Percentiles rank a stretch among this genome's conserved stretches.
phyloP scores from a whole-genome alignment of 2,329 filamentous ascomycete species.

The Fusarium goolgardi region DNA sequence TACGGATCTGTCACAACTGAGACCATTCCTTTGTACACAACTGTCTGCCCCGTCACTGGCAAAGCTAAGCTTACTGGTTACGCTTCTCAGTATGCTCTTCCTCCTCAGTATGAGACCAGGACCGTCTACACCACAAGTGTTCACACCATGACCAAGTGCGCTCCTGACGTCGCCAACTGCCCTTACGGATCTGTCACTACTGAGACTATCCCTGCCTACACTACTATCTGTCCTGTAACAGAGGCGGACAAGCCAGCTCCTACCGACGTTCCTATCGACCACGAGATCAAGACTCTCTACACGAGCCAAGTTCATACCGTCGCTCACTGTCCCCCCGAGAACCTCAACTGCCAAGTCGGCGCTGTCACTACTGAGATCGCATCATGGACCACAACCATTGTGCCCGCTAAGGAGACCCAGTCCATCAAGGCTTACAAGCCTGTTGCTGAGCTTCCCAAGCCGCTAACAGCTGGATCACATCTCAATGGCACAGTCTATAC shows the following conservation, averaged over 20 bases:
- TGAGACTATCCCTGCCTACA: slow-evolving; percentile 44
- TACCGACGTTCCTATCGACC: slow-evolving; percentile 28
- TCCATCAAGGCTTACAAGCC: slow-evolving; percentile 27
- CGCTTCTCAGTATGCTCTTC: slow-evolving; percentile 20
- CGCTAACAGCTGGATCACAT: slow-evolving; percentile 15
- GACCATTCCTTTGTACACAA: slow-evolving; percentile 58
- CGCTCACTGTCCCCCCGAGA: slow-evolving; percentile 64
- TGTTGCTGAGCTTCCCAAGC: slow-evolving; percentile 24
- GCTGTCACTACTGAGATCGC: slow-evolving; percentile 50
- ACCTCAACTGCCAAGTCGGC: slow-evolving; percentile 61
- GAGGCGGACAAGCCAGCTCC: slow-evolving; percentile 25
- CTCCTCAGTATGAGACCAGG: slow-evolving; percentile 43
- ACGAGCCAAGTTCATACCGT: slow-evolving; percentile 65
- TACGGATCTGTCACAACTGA: slow-evolving; percentile 54
- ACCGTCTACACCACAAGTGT: slow-evolving; percentile 65
- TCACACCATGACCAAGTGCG: slow-evolving; percentile 66
- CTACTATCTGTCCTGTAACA: slow-evolving; percentile 30
- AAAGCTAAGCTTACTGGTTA: slow-evolving; percentile 36
- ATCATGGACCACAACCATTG: slow-evolving; percentile 37
- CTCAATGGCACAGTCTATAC: slow-evolving; percentile 29
- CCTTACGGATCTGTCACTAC: slow-evolving; percentile 51
- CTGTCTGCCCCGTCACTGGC: slow-evolving; percentile 55
- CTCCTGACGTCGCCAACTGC: slow-evolving; percentile 64
- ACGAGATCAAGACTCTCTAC: slow-evolving; percentile 59
- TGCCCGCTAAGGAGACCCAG: slow-evolving; percentile 35